Evolutionary conservation across 495 filamentous ascomycete genomes (phyloP).

Genomic region (Aspergillus panamensis): DNA sequence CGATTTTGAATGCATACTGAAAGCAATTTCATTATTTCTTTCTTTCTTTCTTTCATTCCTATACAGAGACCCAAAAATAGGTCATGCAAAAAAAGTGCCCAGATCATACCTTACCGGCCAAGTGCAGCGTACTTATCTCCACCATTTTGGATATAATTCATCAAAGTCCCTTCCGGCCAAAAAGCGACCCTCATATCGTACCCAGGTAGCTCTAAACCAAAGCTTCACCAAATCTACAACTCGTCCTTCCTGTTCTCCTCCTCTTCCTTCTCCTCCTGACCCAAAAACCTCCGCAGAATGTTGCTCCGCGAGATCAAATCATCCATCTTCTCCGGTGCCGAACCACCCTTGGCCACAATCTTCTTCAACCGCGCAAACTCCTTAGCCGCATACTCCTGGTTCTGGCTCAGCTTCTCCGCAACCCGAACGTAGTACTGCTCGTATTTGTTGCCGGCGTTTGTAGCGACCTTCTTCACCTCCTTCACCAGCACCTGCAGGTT

Average conservation of each 20-base stretch:
- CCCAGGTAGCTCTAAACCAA: too few species aligned
- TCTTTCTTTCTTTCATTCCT: constrained; percentile 5
- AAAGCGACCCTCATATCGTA: too few species aligned
- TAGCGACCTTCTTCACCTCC: constrained; percentile 67
- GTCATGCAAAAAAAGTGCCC: background rate
- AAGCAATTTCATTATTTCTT: constrained; percentile 4
- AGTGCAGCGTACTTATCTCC: too few species aligned
- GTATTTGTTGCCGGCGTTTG: constrained; percentile 71
- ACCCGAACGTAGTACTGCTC: constrained; percentile 94
- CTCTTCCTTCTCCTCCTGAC: constrained; percentile 33
- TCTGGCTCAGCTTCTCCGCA: constrained; percentile 74
- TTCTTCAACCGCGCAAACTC: constrained; percentile 77
- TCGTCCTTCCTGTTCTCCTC: constrained; percentile 55
- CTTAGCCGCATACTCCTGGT: constrained; percentile 75
- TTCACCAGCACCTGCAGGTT: constrained; percentile 56
- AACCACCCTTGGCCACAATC: constrained; percentile 78
- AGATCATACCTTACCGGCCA: too few species aligned
- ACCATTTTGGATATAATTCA: too few species aligned
- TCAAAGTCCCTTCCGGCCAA: too few species aligned
- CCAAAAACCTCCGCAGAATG: constrained; percentile 75
- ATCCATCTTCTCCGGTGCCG: constrained; percentile 83
- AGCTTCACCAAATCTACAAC: constrained; percentile 47
- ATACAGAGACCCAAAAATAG: background rate
- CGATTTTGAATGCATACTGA: background rate
- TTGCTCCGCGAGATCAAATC: constrained; percentile 85